phyloP scores from a whole-genome alignment of 116 monocot genomes.

The Iris pallida region DNA sequence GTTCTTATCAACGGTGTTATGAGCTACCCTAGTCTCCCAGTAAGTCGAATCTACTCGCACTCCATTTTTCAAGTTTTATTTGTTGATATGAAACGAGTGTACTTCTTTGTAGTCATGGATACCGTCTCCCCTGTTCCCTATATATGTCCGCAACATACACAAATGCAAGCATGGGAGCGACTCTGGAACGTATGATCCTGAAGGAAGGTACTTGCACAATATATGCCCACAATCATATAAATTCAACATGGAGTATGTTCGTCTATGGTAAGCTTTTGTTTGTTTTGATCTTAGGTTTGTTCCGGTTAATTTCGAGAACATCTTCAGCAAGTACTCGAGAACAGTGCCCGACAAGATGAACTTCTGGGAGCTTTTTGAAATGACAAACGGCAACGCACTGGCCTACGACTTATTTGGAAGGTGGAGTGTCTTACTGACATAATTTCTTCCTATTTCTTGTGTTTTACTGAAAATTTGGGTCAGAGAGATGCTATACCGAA shows the following conservation, averaged over 20 bases:
- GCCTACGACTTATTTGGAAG: slow-evolving; percentile 57
- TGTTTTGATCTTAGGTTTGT: slow-evolving; percentile 35
- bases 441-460: background rate
- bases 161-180: slow-evolving; percentile 78
- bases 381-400: slow-evolving; percentile 56
- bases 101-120: slow-evolving; percentile 26
- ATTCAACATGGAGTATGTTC: background rate
- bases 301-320: slow-evolving; percentile 70
- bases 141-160: slow-evolving; percentile 75
- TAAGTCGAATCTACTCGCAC: slow-evolving; percentile 11
- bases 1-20: slow-evolving; percentile 44
- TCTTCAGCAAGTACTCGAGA: slow-evolving; percentile 73
- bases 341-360: slow-evolving; percentile 59
- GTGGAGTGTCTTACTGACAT: slow-evolving; percentile 24
- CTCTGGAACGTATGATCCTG: slow-evolving; percentile 70
- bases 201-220: slow-evolving; percentile 55
- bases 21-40: slow-evolving; percentile 67
- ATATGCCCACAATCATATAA: background rate
- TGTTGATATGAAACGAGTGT: background rate
- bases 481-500: background rate
- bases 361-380: slow-evolving; percentile 46
- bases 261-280: background rate
- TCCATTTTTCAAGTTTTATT: background rate
- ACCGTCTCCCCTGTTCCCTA: slow-evolving; percentile 58
- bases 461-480: background rate